Evolutionary conservation across 257 asterid genomes (phyloP).

Genomic region (Capsicum chinense): DNA sequence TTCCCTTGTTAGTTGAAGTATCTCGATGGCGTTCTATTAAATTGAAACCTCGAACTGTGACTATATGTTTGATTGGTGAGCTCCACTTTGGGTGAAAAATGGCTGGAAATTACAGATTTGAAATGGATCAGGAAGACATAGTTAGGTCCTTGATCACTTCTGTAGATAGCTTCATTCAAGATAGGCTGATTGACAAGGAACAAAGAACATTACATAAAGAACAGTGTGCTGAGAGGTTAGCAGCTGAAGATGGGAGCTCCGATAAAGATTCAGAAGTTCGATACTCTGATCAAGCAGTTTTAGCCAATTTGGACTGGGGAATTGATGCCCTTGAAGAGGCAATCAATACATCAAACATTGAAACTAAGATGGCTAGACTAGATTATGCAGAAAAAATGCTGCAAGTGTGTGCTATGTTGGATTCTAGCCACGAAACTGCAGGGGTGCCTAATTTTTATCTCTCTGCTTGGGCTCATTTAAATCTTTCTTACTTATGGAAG

Average conservation of each 20-base stretch:
- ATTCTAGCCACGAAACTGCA: slow-evolving; percentile 63
- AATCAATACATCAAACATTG: slow-evolving; percentile 61
- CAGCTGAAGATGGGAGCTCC: slow-evolving; percentile 64
- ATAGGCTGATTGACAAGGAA: slow-evolving; percentile 55
- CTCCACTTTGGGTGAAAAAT: slow-evolving; percentile 28
- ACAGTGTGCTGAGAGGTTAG: slow-evolving; percentile 77
- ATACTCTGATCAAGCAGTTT: slow-evolving; percentile 83
- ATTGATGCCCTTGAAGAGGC: slow-evolving; percentile 90
- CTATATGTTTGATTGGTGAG: neutral
- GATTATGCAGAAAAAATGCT: slow-evolving; percentile 83
- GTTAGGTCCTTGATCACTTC: slow-evolving; percentile 54
- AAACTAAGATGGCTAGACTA: slow-evolving; percentile 73
- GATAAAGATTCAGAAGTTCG: slow-evolving; percentile 50
- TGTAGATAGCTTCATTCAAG: slow-evolving; percentile 66
- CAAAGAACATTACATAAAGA: slow-evolving; percentile 65
- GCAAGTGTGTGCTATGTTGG: slow-evolving; percentile 77
- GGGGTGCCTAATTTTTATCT: slow-evolving; percentile 82
- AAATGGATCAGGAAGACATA: slow-evolving; percentile 68
- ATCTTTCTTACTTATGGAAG: slow-evolving; percentile 68
- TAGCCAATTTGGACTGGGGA: slow-evolving; percentile 90
- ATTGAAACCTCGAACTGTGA: neutral
- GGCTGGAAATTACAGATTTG: slow-evolving; percentile 56
- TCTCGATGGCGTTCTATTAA: neutral
- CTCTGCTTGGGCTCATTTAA: slow-evolving; percentile 85
- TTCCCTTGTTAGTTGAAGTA: neutral